Evolutionary conservation across 192 early-diverging fungal species (phyloP).

Genomic region (Funneliformis mosseae): DNA sequence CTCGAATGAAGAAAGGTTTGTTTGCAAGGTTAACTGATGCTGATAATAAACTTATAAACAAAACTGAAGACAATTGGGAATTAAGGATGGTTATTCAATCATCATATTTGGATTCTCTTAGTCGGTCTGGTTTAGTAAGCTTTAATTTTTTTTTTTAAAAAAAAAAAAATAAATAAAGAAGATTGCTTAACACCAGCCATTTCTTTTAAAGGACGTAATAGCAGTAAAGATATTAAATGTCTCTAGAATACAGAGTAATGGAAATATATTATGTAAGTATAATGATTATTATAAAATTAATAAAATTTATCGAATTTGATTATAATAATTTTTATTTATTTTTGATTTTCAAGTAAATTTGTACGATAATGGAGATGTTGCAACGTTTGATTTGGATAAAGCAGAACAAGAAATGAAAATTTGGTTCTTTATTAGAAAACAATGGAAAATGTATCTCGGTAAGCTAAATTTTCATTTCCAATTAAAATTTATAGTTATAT

Average conservation of each 20-base stretch:
- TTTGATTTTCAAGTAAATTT: slow-evolving; percentile 1
- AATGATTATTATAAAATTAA: neutral
- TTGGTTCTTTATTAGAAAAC: slow-evolving; percentile 21
- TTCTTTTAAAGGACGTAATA: slow-evolving; percentile 10
- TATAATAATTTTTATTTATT: neutral
- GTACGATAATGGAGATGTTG: slow-evolving; percentile 4
- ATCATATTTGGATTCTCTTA: slow-evolving; percentile 1
- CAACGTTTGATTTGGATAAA: slow-evolving; percentile 20
- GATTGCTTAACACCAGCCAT: neutral
- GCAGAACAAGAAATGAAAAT: slow-evolving; percentile 22
- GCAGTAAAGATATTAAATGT: slow-evolving; percentile 25
- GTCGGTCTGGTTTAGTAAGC: neutral
- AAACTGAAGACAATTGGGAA: slow-evolving; percentile 9
- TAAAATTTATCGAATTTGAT: neutral
- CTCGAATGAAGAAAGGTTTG: neutral
- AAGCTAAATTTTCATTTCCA: neutral
- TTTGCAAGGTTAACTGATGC: neutral
- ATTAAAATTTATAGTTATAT: neutral
- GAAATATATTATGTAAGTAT: slow-evolving; percentile 23
- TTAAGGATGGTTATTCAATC: slow-evolving; percentile 7
- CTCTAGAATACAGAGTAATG: neutral
- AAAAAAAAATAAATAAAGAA: too few relatives aligned
- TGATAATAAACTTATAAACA: neutral
- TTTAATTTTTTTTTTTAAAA: neutral
- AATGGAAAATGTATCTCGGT: slow-evolving; percentile 25